These are phyloP conservation scores for Gorgonomyces haynaldii DNA, from an alignment of 192 early-diverging fungal genomes.

Conservation along the genomic window DNA sequence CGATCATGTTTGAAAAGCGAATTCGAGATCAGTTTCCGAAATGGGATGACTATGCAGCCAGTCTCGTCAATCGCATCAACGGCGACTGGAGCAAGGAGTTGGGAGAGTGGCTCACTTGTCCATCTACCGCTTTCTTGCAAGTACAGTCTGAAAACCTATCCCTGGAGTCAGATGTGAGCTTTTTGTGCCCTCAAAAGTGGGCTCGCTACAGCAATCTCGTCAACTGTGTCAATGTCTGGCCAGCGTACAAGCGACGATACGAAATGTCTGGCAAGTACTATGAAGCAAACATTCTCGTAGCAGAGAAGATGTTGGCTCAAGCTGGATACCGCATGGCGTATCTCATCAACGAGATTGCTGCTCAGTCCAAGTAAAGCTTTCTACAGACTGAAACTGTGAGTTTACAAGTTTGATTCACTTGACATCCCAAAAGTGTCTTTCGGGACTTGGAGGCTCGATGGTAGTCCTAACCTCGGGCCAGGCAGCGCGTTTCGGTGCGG, in stretches of 20 bases:
- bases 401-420: no score
- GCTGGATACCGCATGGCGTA: conserved; percentile 5
- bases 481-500: no score
- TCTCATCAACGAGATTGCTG: conserved; percentile 3
- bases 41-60: not conserved
- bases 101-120: conserved; percentile 3
- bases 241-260: not conserved
- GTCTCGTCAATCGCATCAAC: not conserved
- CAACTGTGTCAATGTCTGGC: not conserved
- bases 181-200: conserved; percentile 1
- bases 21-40: not conserved
- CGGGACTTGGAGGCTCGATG: no score
- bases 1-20: conserved; percentile 4
- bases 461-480: no score
- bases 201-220: not conserved
- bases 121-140: not conserved
- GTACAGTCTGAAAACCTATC: not conserved
- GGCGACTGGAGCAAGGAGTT: conserved; percentile 1
- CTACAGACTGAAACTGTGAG: no score
- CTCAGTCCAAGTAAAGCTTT: no score
- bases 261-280: not conserved
- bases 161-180: not conserved
- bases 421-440: no score
- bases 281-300: not conserved
- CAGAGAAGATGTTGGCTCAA: conserved; percentile 9